Evolutionary conservation across 1,139 yeast genomes (phyloP), one percentile per base, ranked within the genome.

Genomic region (Spathaspora sp.): DNA sequence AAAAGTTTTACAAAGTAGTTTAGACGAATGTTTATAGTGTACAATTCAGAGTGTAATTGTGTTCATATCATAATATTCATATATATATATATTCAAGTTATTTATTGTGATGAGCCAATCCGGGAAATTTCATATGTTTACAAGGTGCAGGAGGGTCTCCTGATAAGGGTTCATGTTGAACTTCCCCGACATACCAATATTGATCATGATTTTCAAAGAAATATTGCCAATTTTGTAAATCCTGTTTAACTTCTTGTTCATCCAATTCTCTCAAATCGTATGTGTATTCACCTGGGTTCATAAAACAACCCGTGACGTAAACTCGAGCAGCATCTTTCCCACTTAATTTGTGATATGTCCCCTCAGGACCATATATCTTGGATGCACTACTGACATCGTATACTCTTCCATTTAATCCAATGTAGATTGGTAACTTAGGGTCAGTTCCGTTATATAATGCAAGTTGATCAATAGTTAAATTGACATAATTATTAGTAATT

Each of bases 321-420:
- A 89, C 89, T 41, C 96, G 67, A 0, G 93, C 85, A 39, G 82
- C 78, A 60, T 89, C 96, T 42, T 67, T 68, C 0, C 95, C 96
- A 20, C 83, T 76, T 57, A 89, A 79, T 45, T 74, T 67, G 4
- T 70, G 61, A 60, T 88, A 88, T 1, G 84, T 63, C 0, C 90
- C 90, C 1, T 72, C 68, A 0, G 87, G 86, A 0, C 89, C 89
- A 60, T 89, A 88, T 1, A 84, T 67, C 2, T 59, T 64, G 2
- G 74, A 67, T n/a, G 79, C 69, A 0, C 75, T 63, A 3, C 82
- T 65, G 2, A 88, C 96, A 57, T 88, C 96, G 60, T 75, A 88
- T 0, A 88, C 84, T 5, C 72, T 73, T 0, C 91, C 91, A 55
- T 84, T 73, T 2, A 89, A 64, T 0, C 83, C 89, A 2, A 89